Evolutionary conservation across 148 eudicot genomes (phyloP), one percentile per base, ranked within the genome.

Genomic region (Nepenthes gracilis): DNA sequence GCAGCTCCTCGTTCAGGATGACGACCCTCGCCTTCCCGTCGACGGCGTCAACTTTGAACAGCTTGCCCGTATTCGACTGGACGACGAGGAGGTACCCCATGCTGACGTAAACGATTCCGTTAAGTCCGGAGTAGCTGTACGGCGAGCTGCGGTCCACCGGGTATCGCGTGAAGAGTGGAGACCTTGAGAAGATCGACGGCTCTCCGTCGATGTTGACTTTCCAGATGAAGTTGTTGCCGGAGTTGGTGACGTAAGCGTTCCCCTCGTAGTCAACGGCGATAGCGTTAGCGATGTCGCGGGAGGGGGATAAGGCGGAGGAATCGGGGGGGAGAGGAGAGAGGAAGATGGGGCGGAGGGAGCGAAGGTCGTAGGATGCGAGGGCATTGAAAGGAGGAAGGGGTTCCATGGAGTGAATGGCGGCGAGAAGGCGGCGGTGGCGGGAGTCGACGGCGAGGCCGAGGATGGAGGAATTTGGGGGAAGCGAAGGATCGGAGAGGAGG

Each of bases 231-330:
- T 88, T 83, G 2, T 72, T 64, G n/a, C 69, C 85, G 32, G 96
- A 73, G 67, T 86, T 83, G 35, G 98, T 88, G 67, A 92, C 85
- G 81, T 75, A 92, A 5, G 91, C 91, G 81, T 88, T 84, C 37
- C 96, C 96, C 48, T 66, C 56, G 63, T 61, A 71, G 69, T 92
- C 98, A 7, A 77, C 61, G 3, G 91, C 75, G 65, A 92, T 85
- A 67, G 66, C 91, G 74, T 84, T 85, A 0, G 98, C 88, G 45
- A 71, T 50, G 32, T 77, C 74, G 59, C 71, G 23, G 50, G 74
- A 1, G 23, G 23, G 23, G 23, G 23, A 23, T 23, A 23, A 23
- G 23, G 66, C 8, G 61, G 58, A 14, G 47, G 70, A 15, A 36
- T 43, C 35, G 40, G 59, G 1, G n/a, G 37, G 64, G 60, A 90